Evolutionary conservation across 257 asterid genomes (phyloP).

Genomic region (Solanum bukasovii): DNA sequence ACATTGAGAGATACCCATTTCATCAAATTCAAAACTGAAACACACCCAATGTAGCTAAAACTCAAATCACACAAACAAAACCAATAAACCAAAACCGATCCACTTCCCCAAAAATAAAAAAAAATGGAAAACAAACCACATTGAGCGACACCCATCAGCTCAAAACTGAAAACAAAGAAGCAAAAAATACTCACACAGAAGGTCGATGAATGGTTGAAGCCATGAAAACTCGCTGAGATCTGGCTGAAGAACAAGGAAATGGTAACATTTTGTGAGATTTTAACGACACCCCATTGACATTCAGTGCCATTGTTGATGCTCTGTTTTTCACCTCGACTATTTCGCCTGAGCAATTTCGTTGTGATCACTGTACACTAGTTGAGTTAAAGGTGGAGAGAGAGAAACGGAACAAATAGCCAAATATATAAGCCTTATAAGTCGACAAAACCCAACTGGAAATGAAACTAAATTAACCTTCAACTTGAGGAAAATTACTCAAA

Average conservation of each 20-base stretch:
- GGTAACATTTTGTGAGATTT: conserved; percentile 13
- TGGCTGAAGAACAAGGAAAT: conserved; percentile 4
- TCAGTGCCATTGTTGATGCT: conserved; percentile 39
- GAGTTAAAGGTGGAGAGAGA: neutral
- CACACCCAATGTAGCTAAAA: neutral
- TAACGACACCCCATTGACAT: conserved; percentile 13
- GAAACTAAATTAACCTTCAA: neutral
- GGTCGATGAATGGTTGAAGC: conserved; percentile 19
- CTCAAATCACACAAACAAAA: neutral
- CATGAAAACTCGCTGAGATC: conserved; percentile 51
- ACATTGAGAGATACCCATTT: neutral
- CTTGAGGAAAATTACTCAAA: neutral
- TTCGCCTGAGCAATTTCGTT: neutral
- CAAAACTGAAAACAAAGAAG: neutral
- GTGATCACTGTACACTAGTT: neutral
- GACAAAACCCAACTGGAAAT: neutral
- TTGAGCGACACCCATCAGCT: neutral
- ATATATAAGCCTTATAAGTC: neutral
- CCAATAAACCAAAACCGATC: neutral
- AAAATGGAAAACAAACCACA: neutral
- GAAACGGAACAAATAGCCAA: neutral
- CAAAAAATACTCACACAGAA: conserved; percentile 22
- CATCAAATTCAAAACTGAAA: neutral
- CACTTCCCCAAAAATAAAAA: neutral
- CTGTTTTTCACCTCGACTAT: neutral